Percentiles rank a stretch among this genome's conserved stretches.
Evolutionary conservation across 345 rosid species (phyloP).

Genomic region (Citrus mangshanensis): DNA sequence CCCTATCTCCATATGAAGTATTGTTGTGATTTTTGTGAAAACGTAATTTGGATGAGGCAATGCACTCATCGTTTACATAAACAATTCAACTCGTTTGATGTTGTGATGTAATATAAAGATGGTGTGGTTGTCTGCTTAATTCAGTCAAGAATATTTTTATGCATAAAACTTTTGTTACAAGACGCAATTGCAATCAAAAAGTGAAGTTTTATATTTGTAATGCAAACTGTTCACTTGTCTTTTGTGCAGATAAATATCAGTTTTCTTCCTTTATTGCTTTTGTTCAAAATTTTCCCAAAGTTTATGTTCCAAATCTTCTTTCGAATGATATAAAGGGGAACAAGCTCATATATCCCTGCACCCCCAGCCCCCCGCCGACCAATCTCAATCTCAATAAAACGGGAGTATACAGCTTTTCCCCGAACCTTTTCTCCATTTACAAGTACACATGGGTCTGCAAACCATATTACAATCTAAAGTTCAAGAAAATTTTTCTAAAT

Average conservation of each 20-base stretch:
- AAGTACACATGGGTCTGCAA: too few relatives aligned
- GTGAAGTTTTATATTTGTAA: neutral
- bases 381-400: too few relatives aligned
- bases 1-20: conserved; percentile 5
- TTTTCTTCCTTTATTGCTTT: neutral
- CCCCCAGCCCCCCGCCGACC: too few relatives aligned
- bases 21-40: conserved; percentile 30
- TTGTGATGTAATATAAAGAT: conserved; percentile 34
- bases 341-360: too few relatives aligned
- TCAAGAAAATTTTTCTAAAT: too few relatives aligned
- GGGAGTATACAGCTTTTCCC: too few relatives aligned
- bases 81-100: conserved; percentile 14
- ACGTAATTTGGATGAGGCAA: conserved; percentile 15
- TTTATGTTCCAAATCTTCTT: too few relatives aligned
- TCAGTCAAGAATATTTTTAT: conserved; percentile 13
- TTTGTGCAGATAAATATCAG: neutral
- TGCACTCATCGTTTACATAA: conserved; percentile 9
- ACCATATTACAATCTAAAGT: too few relatives aligned
- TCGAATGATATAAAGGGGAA: too few relatives aligned
- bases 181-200: neutral
- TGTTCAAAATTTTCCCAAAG: too few relatives aligned
- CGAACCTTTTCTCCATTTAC: too few relatives aligned
- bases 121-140: conserved; percentile 20
- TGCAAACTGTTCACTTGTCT: neutral
- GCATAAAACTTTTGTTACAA: conserved; percentile 3